phyloP scores from a whole-genome alignment of 2,329 filamentous ascomycete species.

The Clonostachys chloroleuca region DNA sequence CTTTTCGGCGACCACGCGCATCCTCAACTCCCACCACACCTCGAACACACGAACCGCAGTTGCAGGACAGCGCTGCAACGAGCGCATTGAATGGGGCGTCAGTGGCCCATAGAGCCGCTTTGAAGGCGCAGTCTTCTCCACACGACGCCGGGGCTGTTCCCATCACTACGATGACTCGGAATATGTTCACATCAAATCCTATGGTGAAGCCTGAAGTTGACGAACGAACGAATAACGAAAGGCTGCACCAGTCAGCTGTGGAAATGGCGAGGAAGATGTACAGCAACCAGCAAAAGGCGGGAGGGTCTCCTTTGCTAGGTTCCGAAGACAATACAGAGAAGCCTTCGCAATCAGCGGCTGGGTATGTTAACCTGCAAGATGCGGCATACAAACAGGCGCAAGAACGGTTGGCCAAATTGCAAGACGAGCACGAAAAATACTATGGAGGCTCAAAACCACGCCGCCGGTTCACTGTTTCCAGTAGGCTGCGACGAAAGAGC shows the following conservation, averaged over 20 bases:
- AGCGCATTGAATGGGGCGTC: slow-evolving; percentile 73
- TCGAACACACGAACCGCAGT: slow-evolving; percentile 33
- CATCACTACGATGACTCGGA: slow-evolving; percentile 61
- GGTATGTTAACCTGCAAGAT: slow-evolving; percentile 69
- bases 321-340: slow-evolving; percentile 16
- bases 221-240: slow-evolving; percentile 68
- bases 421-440: slow-evolving; percentile 68
- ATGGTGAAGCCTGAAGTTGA: slow-evolving; percentile 68
- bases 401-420: slow-evolving; percentile 75
- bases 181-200: slow-evolving; percentile 75
- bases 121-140: slow-evolving; percentile 35
- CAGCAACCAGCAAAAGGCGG: slow-evolving; percentile 58
- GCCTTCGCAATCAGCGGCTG: slow-evolving; percentile 36
- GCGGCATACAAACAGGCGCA: slow-evolving; percentile 82
- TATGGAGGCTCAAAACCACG: slow-evolving; percentile 55
- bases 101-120: slow-evolving; percentile 53
- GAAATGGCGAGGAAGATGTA: slow-evolving; percentile 92
- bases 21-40: slow-evolving; percentile 52
- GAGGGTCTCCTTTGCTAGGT: neutral
- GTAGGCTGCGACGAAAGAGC: slow-evolving; percentile 56
- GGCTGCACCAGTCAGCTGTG: slow-evolving; percentile 75
- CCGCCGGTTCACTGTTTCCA: slow-evolving; percentile 44
- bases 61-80: slow-evolving; percentile 53
- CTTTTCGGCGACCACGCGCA: slow-evolving; percentile 54
- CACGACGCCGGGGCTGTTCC: slow-evolving; percentile 64